Evolutionary conservation across 2,329 filamentous ascomycete species (phyloP).

Genomic region (Microthyrium microscopicum): DNA sequence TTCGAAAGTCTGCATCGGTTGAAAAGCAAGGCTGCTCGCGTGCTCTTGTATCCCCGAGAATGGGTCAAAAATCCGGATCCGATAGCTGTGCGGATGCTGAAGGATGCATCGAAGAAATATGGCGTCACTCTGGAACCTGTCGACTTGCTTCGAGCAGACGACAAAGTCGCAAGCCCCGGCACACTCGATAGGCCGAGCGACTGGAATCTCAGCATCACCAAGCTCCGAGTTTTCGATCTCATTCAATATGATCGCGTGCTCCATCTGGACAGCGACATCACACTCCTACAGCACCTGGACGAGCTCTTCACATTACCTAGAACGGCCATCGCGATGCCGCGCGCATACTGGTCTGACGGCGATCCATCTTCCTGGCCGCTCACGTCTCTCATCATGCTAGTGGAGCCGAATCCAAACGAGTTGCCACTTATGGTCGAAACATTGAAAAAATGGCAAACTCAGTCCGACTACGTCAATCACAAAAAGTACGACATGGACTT

Average conservation of each 20-base stretch:
- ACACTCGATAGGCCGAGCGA: conserved; percentile 5
- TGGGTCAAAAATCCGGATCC: conserved; percentile 13
- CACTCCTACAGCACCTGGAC: conserved; percentile 38
- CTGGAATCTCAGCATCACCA: conserved; percentile 7
- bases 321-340: conserved; percentile 47
- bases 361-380: conserved; percentile 29
- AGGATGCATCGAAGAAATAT: conserved; percentile 6
- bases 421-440: conserved; percentile 11
- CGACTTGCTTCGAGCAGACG: conserved; percentile 3
- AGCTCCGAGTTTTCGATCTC: conserved; percentile 7
- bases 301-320: conserved; percentile 52
- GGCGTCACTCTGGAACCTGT: conserved; percentile 6
- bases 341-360: conserved; percentile 52
- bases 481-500: conserved; percentile 50
- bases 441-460: conserved; percentile 10
- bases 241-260: conserved; percentile 7
- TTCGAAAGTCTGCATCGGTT: conserved; percentile 26
- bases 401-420: conserved; percentile 32
- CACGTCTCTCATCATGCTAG: conserved; percentile 44
- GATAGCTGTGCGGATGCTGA: conserved; percentile 2
- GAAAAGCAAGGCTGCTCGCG: conserved; percentile 27
- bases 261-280: conserved; percentile 6
- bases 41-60: conserved; percentile 28
- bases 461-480: conserved; percentile 11
- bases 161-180: conserved; percentile 3